Evolutionary conservation across 169 alveolate species (phyloP), one percentile per base, ranked within the genome.

Genomic region (Plasmodium cynomolgi): DNA sequence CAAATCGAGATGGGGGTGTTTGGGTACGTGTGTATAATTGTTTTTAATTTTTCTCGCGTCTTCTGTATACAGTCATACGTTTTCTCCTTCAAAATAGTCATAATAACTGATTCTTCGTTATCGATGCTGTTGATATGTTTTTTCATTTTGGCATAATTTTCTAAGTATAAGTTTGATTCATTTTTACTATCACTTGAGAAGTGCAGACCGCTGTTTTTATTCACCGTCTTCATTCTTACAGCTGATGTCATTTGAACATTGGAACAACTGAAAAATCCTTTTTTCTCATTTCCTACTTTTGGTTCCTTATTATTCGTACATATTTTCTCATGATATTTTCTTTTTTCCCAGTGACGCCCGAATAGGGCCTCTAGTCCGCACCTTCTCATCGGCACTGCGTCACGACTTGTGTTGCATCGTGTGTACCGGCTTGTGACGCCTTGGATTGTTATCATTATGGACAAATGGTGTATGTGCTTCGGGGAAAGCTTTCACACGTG

Each of bases 1-100:
- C 95, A 91, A 62, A 91, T 81, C 81, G 95, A 91, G 54, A 91
- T 72, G 56, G 95, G 95, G 15, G 95, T 91, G 83, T 91, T 91
- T 9, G 95, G 95, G 56, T 91, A 91, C 23, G 84, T 81, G 29
- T 91, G 84, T 8, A 91, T 81, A 81, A 91, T 80, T 81, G 44
- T 15, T 91, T 91, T 91, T 91, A 91, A n/a, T 81, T 91, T 26
- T 72, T 91, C 95, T 31, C 80, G 83, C 23, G 95, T 91, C 83
- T 91, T 91, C 84, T 91, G 80, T 81, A 91, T 91, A 33, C 95
- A 91, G 4, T 81, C 92, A 81, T 81, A 73, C n/a, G 95, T 91
- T 82, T 91, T 91, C 80, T 91, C 95, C 80, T 91, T 91, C 72
- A 91, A 81, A 81, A 81, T 31, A 1, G 41, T 91, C 92, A 91